Evolutionary conservation across 805 yeast genomes (phyloP), one percentile per base, ranked within the genome.

Genomic region (Saccharomyces kudriavzevii): DNA sequence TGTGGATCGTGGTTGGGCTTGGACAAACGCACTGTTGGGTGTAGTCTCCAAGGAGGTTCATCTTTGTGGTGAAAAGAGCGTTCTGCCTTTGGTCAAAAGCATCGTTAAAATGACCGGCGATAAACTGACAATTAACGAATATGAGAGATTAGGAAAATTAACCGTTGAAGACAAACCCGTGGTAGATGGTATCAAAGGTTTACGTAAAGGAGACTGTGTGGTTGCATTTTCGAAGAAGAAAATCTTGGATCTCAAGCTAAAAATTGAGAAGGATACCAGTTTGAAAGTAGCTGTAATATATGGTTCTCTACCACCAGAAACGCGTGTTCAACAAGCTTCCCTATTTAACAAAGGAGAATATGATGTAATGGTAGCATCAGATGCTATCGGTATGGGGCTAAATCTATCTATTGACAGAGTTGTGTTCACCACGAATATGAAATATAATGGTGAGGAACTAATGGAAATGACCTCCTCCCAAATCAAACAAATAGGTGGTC

Each of bases 361-460:
- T 57, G 94, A 91, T 62, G 77, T 87, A n/a, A 74, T 94, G 40
- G 87, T 94, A 5, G 98, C 99, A 1, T 87, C 96, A 2, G 98
- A 94, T 72, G 99, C 99, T 0, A 83, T 94, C 57, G 99, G 99
- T 1, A 92, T 94, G 97, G 99, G 99, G 0, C 75, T 94, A 52
- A 94, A 94, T 64, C 74, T 94, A 62, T 84, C 87, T 26, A 91
- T 94, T 58, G 81, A 83, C 54, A 74, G 98, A 55, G 79, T 94
- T 4, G 78, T 94, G 1, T 91, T 94, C 65, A 80, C 86, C 17
- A 77, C 84, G 0, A 72, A 79, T 27, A 66, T 67, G 49, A 94
- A 94, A 68, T 91, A 79, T 60, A 81, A 89, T 64, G 97, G 97
- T 5, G 65, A 62, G 13, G 70, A 67, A 14, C 70, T 74, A 55